phyloP scores from a whole-genome alignment of 352 stramenopile genomes.

The Peronospora tabacina region DNA sequence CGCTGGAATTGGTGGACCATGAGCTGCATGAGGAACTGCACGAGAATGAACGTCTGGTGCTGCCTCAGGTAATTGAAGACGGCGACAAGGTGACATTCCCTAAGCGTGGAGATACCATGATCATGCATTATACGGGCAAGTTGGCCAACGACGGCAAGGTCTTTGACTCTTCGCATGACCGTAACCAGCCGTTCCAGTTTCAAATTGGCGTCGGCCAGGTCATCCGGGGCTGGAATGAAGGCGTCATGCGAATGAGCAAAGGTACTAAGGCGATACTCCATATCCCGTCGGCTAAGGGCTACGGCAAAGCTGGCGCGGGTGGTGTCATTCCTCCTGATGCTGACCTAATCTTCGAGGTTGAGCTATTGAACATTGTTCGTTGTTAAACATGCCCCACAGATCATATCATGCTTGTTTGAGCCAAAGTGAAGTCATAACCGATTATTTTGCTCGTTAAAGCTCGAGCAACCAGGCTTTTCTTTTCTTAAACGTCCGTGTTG shows the following conservation, averaged over 20 bases:
- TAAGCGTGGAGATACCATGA: constrained; percentile 57
- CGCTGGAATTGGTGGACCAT: constrained; percentile 62
- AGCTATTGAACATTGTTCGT: constrained; percentile 81
- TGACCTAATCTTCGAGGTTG: constrained; percentile 91
- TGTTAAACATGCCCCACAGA: constrained; percentile 10
- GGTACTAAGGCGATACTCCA: constrained; percentile 88
- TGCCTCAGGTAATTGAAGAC: constrained; percentile 58
- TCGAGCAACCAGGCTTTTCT: background rate
- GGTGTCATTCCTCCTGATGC: constrained; percentile 88
- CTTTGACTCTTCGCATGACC: constrained; percentile 74
- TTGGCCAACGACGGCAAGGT: constrained; percentile 51
- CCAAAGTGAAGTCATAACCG: constrained; percentile 3
- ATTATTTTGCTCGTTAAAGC: constrained; percentile 5
- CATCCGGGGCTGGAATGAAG: constrained; percentile 93
- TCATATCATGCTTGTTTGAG: constrained; percentile 8
- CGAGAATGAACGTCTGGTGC: constrained; percentile 50
- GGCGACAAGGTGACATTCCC: constrained; percentile 65
- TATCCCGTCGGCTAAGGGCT: constrained; percentile 90
- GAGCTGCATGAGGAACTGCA: constrained; percentile 37
- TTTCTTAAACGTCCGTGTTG: constrained; percentile 27
- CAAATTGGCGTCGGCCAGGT: constrained; percentile 80
- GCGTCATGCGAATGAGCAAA: constrained; percentile 92
- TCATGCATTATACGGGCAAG: constrained; percentile 83
- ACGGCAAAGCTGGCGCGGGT: constrained; percentile 79
- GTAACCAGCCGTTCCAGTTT: constrained; percentile 74